phyloP scores from a whole-genome alignment of 148 eudicot species.

The Heliosperma pusillum region DNA sequence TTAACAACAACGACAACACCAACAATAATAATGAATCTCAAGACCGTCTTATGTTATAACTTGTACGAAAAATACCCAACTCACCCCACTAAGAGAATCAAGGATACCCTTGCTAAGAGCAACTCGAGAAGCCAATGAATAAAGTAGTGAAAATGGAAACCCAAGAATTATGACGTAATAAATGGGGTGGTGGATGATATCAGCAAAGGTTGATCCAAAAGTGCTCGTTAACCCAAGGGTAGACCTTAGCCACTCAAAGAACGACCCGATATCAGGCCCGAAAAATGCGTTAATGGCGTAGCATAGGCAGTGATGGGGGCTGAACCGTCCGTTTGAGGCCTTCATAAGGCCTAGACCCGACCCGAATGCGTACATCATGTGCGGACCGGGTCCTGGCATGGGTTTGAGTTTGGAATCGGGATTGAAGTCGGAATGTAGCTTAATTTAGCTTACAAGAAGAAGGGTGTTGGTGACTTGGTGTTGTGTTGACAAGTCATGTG shows the following conservation, averaged over 20 bases:
- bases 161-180: constrained; percentile 64
- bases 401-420: neutral
- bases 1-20: no score
- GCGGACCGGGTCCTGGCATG: constrained; percentile 98
- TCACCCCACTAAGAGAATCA: constrained; percentile 74
- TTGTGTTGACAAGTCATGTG: no score
- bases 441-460: neutral
- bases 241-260: constrained; percentile 71
- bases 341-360: constrained; percentile 55
- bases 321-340: constrained; percentile 67
- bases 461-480: no score
- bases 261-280: constrained; percentile 95
- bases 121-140: constrained; percentile 52
- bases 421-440: neutral
- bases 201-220: constrained; percentile 44
- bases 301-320: constrained; percentile 77
- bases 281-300: constrained; percentile 91
- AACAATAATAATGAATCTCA: no score
- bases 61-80: constrained; percentile 4
- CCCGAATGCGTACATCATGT: constrained; percentile 76
- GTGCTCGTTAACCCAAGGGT: constrained; percentile 40
- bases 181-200: constrained; percentile 64
- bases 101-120: constrained; percentile 43
- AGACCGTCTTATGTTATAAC: no score
- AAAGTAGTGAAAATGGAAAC: constrained; percentile 59